A percentile compares a stretch with the other conserved stretches of the same genome.
These are phyloP conservation scores for Medicago lupulina DNA, from an alignment of 306 rosid species.

Conservation along the genomic window DNA sequence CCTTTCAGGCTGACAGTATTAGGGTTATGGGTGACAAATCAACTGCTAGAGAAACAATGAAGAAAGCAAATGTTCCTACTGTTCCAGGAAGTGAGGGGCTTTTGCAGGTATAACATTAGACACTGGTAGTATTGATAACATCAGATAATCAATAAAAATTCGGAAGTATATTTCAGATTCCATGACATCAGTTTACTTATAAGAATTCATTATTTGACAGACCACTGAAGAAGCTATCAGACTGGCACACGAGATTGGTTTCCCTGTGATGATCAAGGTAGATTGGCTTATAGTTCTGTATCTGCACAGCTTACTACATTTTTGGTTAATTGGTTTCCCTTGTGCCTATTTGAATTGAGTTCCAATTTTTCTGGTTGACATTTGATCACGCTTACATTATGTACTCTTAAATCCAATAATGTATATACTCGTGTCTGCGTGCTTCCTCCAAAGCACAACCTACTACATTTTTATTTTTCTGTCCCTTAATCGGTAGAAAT, in stretches of 20 bases:
- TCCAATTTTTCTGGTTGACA: constrained; percentile 15
- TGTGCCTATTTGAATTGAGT: constrained; percentile 35
- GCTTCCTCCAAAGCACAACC: background rate
- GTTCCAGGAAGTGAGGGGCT: constrained; percentile 61
- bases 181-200: constrained; percentile 18
- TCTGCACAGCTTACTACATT: background rate
- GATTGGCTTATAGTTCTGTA: constrained; percentile 21
- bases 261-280: constrained; percentile 99
- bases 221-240: constrained; percentile 85
- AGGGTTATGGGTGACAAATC: constrained; percentile 82
- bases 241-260: constrained; percentile 92
- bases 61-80: constrained; percentile 68
- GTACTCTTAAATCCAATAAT: background rate
- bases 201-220: constrained; percentile 53
- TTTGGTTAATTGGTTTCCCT: background rate
- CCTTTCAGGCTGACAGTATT: constrained; percentile 88
- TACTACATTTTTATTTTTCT: background rate
- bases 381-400: constrained; percentile 10
- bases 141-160: constrained; percentile 1
- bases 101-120: constrained; percentile 69
- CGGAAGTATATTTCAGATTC: constrained; percentile 32
- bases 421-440: background rate
- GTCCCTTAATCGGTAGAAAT: background rate
- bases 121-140: constrained; percentile 35
- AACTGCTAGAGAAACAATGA: constrained; percentile 93